Evolutionary conservation across 2,329 filamentous ascomycete genomes (phyloP).

Genomic region (Colletotrichum spaethianum): DNA sequence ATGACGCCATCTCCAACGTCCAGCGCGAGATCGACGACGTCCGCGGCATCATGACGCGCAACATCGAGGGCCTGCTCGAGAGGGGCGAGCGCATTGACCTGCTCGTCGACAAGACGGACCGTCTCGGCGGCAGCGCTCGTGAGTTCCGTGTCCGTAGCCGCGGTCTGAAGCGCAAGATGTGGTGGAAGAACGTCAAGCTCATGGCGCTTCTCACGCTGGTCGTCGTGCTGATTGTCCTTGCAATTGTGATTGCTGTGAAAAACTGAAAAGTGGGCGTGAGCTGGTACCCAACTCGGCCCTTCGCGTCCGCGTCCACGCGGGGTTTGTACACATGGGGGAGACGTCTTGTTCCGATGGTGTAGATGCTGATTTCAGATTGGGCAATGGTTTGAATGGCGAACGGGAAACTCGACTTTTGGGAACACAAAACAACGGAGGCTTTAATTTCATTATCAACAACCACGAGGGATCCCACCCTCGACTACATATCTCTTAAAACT

Average conservation of each 20-base stretch:
- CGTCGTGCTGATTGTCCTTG: slow-evolving; percentile 69
- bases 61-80: slow-evolving; percentile 91
- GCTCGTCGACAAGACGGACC: slow-evolving; percentile 96
- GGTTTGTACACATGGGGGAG: slow-evolving; percentile 6
- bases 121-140: slow-evolving; percentile 86
- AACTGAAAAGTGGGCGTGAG: slow-evolving; percentile 48
- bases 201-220: slow-evolving; percentile 86
- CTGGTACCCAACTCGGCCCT: neutral
- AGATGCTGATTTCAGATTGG: slow-evolving; percentile 34
- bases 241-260: slow-evolving; percentile 69
- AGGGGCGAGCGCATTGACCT: slow-evolving; percentile 93
- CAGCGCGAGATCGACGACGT: slow-evolving; percentile 94
- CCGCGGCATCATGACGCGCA: slow-evolving; percentile 93
- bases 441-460: slow-evolving; percentile 8
- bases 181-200: slow-evolving; percentile 99
- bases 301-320: neutral
- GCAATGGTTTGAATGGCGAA: slow-evolving; percentile 39
- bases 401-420: slow-evolving; percentile 30
- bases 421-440: slow-evolving; percentile 36
- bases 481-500: slow-evolving; percentile 3
- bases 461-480: slow-evolving; percentile 11
- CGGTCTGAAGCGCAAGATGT: slow-evolving; percentile 93
- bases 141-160: slow-evolving; percentile 92
- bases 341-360: slow-evolving; percentile 27
- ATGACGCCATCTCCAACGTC: slow-evolving; percentile 87